Evolutionary conservation across 345 rosid genomes (phyloP).

Genomic region (Acer negundo): DNA sequence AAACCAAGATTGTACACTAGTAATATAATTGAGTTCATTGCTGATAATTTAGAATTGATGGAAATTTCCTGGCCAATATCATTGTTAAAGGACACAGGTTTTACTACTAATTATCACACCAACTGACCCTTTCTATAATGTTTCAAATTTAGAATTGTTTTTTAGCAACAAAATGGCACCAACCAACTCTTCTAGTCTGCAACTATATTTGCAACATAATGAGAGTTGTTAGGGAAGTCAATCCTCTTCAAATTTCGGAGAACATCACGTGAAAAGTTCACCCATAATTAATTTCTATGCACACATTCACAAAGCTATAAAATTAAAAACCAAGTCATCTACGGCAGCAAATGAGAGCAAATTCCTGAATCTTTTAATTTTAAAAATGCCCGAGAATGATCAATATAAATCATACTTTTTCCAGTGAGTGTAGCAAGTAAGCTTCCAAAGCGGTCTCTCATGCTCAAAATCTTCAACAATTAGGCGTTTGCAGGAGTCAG

Average conservation of each 20-base stretch:
- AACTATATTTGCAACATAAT: not conserved
- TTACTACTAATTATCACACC: not conserved
- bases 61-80: conserved; percentile 4
- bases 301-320: conserved; percentile 1
- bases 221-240: not conserved
- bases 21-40: not conserved
- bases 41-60: not conserved
- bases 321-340: conserved; percentile 6
- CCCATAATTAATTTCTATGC: not conserved
- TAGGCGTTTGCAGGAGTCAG: conserved; percentile 63
- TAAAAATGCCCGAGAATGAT: not conserved
- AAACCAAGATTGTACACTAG: not conserved
- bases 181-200: not conserved
- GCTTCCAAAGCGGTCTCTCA: conserved; percentile 90
- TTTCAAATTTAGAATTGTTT: not conserved
- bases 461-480: conserved; percentile 73
- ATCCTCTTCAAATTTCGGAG: conserved; percentile 2
- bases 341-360: not conserved
- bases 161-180: not conserved
- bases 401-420: conserved; percentile 50
- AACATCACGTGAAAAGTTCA: not conserved
- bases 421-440: conserved; percentile 86
- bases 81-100: not conserved
- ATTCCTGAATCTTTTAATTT: not conserved
- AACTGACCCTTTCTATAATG: not conserved